Evolutionary conservation across 345 rosid species (phyloP).

Genomic region (Noccaea caerulescens): DNA sequence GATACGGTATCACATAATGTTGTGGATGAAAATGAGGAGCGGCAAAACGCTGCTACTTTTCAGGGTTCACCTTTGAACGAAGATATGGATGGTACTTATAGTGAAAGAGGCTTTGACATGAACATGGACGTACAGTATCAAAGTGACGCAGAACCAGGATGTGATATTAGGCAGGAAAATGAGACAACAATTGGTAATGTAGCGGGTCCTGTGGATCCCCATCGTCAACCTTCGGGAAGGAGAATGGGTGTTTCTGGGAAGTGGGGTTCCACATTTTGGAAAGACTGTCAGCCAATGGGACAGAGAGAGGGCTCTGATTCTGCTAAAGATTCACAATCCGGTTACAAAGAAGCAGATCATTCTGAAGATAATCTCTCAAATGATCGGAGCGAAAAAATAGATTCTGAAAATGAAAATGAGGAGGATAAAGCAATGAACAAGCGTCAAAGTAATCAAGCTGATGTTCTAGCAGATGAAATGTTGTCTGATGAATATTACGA

Average conservation of each 20-base stretch:
- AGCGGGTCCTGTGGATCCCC: slow-evolving; percentile 49
- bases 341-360: slow-evolving; percentile 55
- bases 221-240: slow-evolving; percentile 66
- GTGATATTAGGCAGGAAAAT: slow-evolving; percentile 52
- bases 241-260: slow-evolving; percentile 67
- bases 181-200: slow-evolving; percentile 45
- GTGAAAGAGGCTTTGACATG: slow-evolving; percentile 77
- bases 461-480: slow-evolving; percentile 98
- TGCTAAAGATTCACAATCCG: slow-evolving; percentile 72
- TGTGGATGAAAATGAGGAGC: slow-evolving; percentile 68
- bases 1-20: slow-evolving; percentile 61
- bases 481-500: slow-evolving; percentile 99
- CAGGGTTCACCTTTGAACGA: slow-evolving; percentile 54
- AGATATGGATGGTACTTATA: slow-evolving; percentile 51
- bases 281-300: slow-evolving; percentile 91
- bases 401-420: slow-evolving; percentile 66
- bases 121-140: slow-evolving; percentile 71
- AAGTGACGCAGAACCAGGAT: slow-evolving; percentile 73
- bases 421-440: slow-evolving; percentile 56
- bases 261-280: slow-evolving; percentile 99
- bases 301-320: slow-evolving; percentile 64
- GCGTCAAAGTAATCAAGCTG: slow-evolving; percentile 70
- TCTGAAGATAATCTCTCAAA: slow-evolving; percentile 65
- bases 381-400: slow-evolving; percentile 56
- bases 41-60: slow-evolving; percentile 49